Conservation (phyloP, 768 basidiomycete species). For the Lyophyllum decastes region DNA sequence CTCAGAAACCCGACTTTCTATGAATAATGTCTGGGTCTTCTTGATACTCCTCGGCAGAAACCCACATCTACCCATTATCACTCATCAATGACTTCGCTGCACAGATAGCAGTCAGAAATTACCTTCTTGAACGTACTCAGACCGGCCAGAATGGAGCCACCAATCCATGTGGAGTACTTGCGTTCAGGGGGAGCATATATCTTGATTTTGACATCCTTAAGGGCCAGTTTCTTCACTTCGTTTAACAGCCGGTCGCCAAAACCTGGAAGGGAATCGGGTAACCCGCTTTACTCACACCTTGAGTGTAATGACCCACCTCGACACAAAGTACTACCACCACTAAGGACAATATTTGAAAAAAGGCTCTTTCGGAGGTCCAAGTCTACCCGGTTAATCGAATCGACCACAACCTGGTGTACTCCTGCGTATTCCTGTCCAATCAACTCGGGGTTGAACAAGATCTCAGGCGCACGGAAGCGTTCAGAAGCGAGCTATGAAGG, state of each 20-base stretch:
- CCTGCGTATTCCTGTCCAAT: conserved; percentile 96
- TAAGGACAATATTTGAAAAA: conserved; percentile 95
- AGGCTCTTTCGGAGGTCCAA: conserved; percentile 93
- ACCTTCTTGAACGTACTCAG: conserved; percentile 98
- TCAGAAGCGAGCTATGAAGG: conserved; percentile 83
- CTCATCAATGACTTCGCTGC: conserved; percentile 13
- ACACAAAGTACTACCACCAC: conserved; percentile 95
- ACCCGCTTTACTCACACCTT: conserved; percentile 1
- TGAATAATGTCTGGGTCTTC: conserved; percentile 99
- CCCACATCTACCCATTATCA: conserved; percentile 83
- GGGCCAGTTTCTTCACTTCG: conserved; percentile 93
- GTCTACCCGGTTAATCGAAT: conserved; percentile 95
- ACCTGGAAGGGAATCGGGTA: conserved; percentile 40
- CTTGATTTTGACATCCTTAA: conserved; percentile 98
- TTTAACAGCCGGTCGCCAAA: conserved; percentile 96
- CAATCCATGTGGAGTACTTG: conserved; percentile 97
- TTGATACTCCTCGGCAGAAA: conserved; percentile 98
- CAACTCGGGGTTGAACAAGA: conserved; percentile 95
- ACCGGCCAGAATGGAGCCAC: conserved; percentile 95
- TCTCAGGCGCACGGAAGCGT: conserved; percentile 95
- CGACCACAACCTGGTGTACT: conserved; percentile 98
- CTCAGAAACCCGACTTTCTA: conserved; percentile 86
- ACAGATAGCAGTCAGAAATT: conserved; percentile 9
- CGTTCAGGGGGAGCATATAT: conserved; percentile 99
- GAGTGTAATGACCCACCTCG: conserved; percentile 56